Evolutionary conservation across 2,329 filamentous ascomycete genomes (phyloP).

Genomic region (Plenodomus biglobosus): DNA sequence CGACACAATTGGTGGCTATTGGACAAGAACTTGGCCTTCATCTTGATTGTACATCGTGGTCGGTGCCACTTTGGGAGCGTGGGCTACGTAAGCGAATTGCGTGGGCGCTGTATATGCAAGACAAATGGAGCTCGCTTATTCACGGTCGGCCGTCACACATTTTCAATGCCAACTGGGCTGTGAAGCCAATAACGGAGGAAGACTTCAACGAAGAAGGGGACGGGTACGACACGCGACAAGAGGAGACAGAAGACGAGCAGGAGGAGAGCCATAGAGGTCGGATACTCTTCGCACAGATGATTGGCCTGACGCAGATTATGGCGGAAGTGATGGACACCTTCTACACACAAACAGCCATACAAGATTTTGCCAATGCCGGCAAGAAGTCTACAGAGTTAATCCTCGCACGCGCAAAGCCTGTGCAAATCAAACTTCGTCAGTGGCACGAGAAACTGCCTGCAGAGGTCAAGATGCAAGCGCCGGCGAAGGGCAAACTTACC

Average conservation of each 20-base stretch:
- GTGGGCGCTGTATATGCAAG: constrained; percentile 92
- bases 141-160: constrained; percentile 84
- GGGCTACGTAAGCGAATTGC: constrained; percentile 81
- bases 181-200: constrained; percentile 62
- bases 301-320: constrained; percentile 72
- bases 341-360: constrained; percentile 76
- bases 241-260: constrained; percentile 58
- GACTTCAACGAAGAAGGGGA: constrained; percentile 69
- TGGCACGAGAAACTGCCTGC: constrained; percentile 74
- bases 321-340: constrained; percentile 81
- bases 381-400: constrained; percentile 71
- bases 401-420: constrained; percentile 74
- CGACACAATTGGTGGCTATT: constrained; percentile 82
- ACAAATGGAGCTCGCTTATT: constrained; percentile 86
- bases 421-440: constrained; percentile 79
- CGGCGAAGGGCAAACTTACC: constrained; percentile 47
- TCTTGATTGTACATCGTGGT: constrained; percentile 83
- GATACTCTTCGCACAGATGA: constrained; percentile 73
- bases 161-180: constrained; percentile 72
- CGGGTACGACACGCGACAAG: constrained; percentile 54
- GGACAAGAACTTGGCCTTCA: constrained; percentile 87
- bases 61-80: constrained; percentile 84
- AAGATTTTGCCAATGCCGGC: constrained; percentile 66
- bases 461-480: constrained; percentile 64
- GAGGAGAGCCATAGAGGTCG: constrained; percentile 67